These are phyloP conservation scores for Xenoacremonium recifei DNA, from an alignment of 2,329 filamentous ascomycete species.

Conservation along the genomic window DNA sequence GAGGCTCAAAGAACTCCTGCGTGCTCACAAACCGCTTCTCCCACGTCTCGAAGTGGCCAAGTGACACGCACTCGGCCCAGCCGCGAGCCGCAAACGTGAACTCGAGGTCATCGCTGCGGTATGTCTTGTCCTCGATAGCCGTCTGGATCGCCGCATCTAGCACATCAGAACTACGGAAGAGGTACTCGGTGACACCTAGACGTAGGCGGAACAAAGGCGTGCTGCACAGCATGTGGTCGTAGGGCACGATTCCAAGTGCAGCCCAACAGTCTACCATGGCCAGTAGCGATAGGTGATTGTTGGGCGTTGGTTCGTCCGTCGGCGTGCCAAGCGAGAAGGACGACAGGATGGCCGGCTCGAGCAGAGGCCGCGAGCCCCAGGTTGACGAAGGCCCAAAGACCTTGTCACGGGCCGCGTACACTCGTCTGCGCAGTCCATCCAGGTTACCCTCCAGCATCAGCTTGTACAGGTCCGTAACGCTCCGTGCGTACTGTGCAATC, in stretches of 20 bases:
- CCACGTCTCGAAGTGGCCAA: conserved; percentile 93
- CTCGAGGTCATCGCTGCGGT: conserved; percentile 92
- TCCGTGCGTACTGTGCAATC: conserved; percentile 90
- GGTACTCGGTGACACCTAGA: conserved; percentile 93
- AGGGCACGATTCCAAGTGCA: conserved; percentile 87
- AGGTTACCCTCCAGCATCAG: conserved; percentile 87
- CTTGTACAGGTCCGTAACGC: conserved; percentile 92
- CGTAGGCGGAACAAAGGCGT: conserved; percentile 96
- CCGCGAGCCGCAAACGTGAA: conserved; percentile 96
- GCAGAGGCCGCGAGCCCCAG: conserved; percentile 63
- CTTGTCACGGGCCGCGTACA: conserved; percentile 63
- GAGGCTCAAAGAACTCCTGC: conserved; percentile 85
- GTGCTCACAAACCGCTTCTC: conserved; percentile 87
- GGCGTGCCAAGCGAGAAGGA: conserved; percentile 80
- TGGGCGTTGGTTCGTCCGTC: conserved; percentile 59
- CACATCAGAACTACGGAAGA: conserved; percentile 80
- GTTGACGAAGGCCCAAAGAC: conserved; percentile 71
- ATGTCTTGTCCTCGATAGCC: conserved; percentile 85
- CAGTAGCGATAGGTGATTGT: conserved; percentile 90
- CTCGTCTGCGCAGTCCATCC: conserved; percentile 69
- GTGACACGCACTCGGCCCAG: conserved; percentile 90
- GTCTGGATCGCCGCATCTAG: conserved; percentile 84
- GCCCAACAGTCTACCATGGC: conserved; percentile 99
- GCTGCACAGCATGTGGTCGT: conserved; percentile 99
- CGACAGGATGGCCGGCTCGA: conserved; percentile 83